Conservation (phyloP, 495 filamentous ascomycete genomes). For the Penicillium steckii region DNA sequence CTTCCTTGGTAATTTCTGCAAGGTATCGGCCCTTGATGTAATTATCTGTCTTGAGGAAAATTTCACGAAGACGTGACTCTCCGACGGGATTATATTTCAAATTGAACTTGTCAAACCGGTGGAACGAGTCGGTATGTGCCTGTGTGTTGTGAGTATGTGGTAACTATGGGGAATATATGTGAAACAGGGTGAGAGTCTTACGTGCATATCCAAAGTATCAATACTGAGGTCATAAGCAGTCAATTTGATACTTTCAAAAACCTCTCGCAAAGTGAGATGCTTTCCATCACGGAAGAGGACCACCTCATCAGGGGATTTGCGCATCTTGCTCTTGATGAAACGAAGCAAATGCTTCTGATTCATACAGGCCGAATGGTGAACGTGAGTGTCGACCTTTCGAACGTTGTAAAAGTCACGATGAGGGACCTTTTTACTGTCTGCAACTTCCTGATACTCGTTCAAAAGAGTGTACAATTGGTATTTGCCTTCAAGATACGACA, state of each 20-base stretch:
- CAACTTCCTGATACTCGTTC: slow-evolving; percentile 96
- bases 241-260: slow-evolving; percentile 95
- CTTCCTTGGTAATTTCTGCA: slow-evolving; percentile 95
- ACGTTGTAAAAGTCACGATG: slow-evolving; percentile 99
- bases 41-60: slow-evolving; percentile 98
- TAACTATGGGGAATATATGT: neutral
- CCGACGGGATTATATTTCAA: slow-evolving; percentile 98
- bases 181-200: slow-evolving; percentile 22
- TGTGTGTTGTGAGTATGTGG: neutral
- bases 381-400: slow-evolving; percentile 96
- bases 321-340: slow-evolving; percentile 99
- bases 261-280: slow-evolving; percentile 84
- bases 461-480: slow-evolving; percentile 90
- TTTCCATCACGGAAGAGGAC: slow-evolving; percentile 93
- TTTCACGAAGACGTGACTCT: slow-evolving; percentile 89
- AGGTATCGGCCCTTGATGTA: slow-evolving; percentile 94
- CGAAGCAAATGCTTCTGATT: slow-evolving; percentile 97
- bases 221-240: slow-evolving; percentile 98
- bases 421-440: slow-evolving; percentile 94
- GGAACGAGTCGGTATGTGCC: slow-evolving; percentile 97
- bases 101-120: slow-evolving; percentile 99
- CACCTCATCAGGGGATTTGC: slow-evolving; percentile 91
- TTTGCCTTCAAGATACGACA: slow-evolving; percentile 94
- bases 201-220: slow-evolving; percentile 98
- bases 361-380: slow-evolving; percentile 99